Evolutionary conservation across 768 basidiomycete genomes (phyloP).

Genomic region (Cytidiella melzeri): DNA sequence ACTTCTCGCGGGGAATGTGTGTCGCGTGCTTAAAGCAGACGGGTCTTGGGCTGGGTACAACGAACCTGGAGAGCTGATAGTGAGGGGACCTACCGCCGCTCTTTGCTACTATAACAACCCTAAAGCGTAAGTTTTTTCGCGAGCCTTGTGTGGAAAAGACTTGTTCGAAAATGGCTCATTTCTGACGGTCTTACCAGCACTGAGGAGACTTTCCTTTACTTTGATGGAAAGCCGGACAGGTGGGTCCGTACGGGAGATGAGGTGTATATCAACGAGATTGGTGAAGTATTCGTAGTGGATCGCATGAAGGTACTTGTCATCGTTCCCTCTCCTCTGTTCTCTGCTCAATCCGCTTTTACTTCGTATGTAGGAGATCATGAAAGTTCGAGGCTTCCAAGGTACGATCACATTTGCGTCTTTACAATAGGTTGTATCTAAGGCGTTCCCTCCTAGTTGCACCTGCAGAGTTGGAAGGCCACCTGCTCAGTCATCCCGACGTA

Average conservation of each 20-base stretch:
- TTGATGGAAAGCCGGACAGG: constrained; percentile 23
- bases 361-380: constrained; percentile 55
- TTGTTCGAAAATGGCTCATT: neutral
- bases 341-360: neutral
- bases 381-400: constrained; percentile 45
- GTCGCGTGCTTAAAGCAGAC: constrained; percentile 40
- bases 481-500: constrained; percentile 41
- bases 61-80: constrained; percentile 44
- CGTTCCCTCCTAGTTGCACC: constrained; percentile 23
- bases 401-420: constrained; percentile 18
- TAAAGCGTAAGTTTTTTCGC: constrained; percentile 11
- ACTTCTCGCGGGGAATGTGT: constrained; percentile 39
- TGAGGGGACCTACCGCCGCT: constrained; percentile 38
- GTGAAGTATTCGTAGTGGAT: constrained; percentile 66
- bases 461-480: constrained; percentile 31
- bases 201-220: constrained; percentile 48
- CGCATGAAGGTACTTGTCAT: constrained; percentile 52
- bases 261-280: constrained; percentile 53
- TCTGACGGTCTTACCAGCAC: constrained; percentile 36
- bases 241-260: constrained; percentile 73
- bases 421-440: neutral
- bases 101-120: constrained; percentile 26
- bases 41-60: constrained; percentile 36
- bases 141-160: neutral
- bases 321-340: neutral